phyloP scores from a whole-genome alignment of 2,329 filamentous ascomycete species.

The Epichloe glyceriae region DNA sequence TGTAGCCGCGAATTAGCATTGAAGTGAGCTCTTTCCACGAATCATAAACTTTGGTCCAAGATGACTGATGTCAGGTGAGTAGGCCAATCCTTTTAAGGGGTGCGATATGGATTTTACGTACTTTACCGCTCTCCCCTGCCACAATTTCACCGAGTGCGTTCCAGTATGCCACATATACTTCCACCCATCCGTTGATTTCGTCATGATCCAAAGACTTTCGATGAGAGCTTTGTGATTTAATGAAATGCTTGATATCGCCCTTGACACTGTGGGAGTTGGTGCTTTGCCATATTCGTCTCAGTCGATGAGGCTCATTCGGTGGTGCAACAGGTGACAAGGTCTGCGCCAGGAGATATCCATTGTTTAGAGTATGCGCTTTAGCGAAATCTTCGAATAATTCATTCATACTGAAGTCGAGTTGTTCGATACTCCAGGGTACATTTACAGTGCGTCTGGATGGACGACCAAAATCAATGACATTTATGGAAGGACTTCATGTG shows the following conservation, averaged over 20 bases:
- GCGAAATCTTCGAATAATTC: slow-evolving; percentile 61
- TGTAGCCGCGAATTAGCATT: slow-evolving; percentile 68
- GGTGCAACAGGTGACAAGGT: slow-evolving; percentile 62
- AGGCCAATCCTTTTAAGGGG: background rate
- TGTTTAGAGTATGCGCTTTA: slow-evolving; percentile 47
- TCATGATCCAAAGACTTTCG: slow-evolving; percentile 44
- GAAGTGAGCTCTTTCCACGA: slow-evolving; percentile 78
- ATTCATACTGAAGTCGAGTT: slow-evolving; percentile 43
- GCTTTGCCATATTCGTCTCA: slow-evolving; percentile 58
- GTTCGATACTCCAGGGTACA: background rate
- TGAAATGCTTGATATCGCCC: slow-evolving; percentile 59
- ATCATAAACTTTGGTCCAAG: slow-evolving; percentile 75
- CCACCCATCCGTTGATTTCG: slow-evolving; percentile 71
- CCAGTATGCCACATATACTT: slow-evolving; percentile 77
- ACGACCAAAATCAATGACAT: background rate
- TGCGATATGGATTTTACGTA: slow-evolving; percentile 10
- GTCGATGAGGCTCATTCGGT: slow-evolving; percentile 45
- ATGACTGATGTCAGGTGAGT: slow-evolving; percentile 26
- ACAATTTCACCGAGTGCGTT: slow-evolving; percentile 65
- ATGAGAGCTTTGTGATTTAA: slow-evolving; percentile 45
- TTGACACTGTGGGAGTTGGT: slow-evolving; percentile 54
- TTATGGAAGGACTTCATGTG: background rate
- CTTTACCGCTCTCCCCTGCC: slow-evolving; percentile 30
- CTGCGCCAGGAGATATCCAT: slow-evolving; percentile 62
- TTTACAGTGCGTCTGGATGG: background rate